These are phyloP conservation scores for Macadamia integrifolia DNA, from an alignment of 164 flowering plant genomes.

Conservation along the genomic window DNA sequence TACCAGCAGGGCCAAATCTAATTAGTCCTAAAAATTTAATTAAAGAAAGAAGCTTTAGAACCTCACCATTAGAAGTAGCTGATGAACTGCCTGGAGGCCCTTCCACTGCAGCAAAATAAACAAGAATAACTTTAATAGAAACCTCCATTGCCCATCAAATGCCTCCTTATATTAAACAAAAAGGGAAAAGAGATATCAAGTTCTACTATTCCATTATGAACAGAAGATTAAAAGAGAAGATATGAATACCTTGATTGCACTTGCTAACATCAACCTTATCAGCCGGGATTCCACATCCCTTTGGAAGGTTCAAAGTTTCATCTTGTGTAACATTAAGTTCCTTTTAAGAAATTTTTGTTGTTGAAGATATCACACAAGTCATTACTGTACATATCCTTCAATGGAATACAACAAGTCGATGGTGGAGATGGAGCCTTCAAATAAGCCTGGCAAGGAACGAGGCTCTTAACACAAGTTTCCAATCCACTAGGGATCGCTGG, in stretches of 20 bases:
- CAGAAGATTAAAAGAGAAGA: neutral
- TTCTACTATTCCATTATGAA: too few species aligned
- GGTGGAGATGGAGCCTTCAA: slow-evolving; percentile 23
- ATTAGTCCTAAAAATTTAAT: too few species aligned
- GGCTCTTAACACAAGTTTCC: slow-evolving; percentile 28
- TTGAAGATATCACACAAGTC: slow-evolving; percentile 38
- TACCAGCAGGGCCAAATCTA: too few species aligned
- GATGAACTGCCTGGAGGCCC: too few species aligned
- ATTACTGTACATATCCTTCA: slow-evolving; percentile 23
- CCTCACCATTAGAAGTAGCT: too few species aligned
- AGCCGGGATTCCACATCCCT: slow-evolving; percentile 32
- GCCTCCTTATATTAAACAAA: too few species aligned
- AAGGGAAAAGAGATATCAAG: too few species aligned
- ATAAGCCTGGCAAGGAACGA: slow-evolving; percentile 42
- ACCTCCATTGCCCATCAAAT: too few species aligned
- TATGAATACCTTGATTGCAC: slow-evolving; percentile 22
- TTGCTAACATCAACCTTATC: slow-evolving; percentile 11
- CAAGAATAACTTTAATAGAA: too few species aligned
- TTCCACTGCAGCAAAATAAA: too few species aligned
- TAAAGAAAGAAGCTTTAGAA: too few species aligned
- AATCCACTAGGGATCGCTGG: too few species aligned
- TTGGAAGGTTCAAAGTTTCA: slow-evolving; percentile 30
- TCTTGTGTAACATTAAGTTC: slow-evolving; percentile 30
- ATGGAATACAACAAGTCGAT: slow-evolving; percentile 37
- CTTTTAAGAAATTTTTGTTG: slow-evolving; percentile 21